These are phyloP conservation scores for Emmonsia crescens DNA, from an alignment of 2,329 filamentous ascomycete species.

Conservation along the genomic window DNA sequence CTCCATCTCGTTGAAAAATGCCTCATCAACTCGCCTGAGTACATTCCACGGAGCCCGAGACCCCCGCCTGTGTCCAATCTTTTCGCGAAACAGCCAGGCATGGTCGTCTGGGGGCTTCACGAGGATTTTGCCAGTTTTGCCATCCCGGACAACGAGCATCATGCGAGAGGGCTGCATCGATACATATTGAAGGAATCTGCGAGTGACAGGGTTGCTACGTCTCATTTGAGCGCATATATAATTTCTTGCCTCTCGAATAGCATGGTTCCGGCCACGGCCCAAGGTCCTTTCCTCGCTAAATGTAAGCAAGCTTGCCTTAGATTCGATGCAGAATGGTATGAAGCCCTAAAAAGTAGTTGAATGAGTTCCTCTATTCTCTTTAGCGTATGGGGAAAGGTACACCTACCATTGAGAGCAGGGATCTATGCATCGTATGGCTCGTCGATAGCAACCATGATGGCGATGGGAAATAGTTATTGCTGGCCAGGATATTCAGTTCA, in stretches of 20 bases:
- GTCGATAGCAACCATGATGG: constrained; percentile 30
- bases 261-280: constrained; percentile 16
- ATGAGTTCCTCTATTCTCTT: background rate
- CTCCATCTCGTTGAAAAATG: constrained; percentile 34
- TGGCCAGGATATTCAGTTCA: constrained; percentile 36
- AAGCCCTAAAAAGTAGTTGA: constrained; percentile 21
- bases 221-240: constrained; percentile 35
- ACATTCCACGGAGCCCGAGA: constrained; percentile 29
- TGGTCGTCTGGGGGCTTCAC: constrained; percentile 28
- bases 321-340: constrained; percentile 26
- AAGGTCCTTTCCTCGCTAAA: constrained; percentile 13
- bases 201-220: constrained; percentile 31
- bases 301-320: constrained; percentile 25
- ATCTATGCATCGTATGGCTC: constrained; percentile 28
- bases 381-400: background rate
- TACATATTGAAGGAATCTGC: constrained; percentile 35
- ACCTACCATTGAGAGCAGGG: constrained; percentile 32
- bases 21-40: constrained; percentile 24
- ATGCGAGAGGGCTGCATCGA: constrained; percentile 29
- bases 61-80: constrained; percentile 31
- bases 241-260: constrained; percentile 28
- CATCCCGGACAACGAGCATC: constrained; percentile 33
- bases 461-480: constrained; percentile 39
- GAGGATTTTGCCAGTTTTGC: constrained; percentile 29
- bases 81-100: constrained; percentile 30